Evolutionary conservation across 1,139 yeast genomes (phyloP).

Genomic region (Taphrina communis): DNA sequence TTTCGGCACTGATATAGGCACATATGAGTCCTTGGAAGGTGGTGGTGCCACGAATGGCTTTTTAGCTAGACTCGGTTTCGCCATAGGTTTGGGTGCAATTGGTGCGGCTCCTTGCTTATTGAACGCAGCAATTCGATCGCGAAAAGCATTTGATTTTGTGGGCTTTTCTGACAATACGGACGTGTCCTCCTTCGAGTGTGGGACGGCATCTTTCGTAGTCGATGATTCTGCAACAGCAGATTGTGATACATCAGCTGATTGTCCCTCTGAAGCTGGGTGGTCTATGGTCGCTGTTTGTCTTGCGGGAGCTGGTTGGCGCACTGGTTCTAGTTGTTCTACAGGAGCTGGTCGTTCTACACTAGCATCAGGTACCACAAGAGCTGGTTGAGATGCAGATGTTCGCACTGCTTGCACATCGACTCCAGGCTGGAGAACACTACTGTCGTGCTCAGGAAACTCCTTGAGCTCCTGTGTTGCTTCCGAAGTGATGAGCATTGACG

Average conservation of each 20-base stretch:
- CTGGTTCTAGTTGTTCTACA: background rate
- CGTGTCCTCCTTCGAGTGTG: too few species aligned
- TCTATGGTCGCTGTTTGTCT: background rate
- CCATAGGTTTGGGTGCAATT: slow-evolving; percentile 51
- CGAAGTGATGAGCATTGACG: background rate
- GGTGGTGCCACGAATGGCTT: slow-evolving; percentile 55
- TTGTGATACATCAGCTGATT: background rate
- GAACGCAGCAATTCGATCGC: slow-evolving; percentile 57
- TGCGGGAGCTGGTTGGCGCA: background rate
- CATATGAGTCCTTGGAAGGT: slow-evolving; percentile 51
- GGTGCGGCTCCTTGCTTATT: slow-evolving; percentile 55
- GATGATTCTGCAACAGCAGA: background rate
- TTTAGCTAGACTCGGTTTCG: slow-evolving; percentile 53
- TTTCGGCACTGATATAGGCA: slow-evolving; percentile 11
- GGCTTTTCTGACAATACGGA: slow-evolving; percentile 26
- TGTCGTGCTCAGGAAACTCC: too few species aligned
- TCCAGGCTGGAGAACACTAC: too few species aligned
- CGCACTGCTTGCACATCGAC: too few species aligned
- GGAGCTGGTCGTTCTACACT: background rate
- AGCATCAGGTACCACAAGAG: background rate
- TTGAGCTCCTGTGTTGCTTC: background rate
- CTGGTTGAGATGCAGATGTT: background rate
- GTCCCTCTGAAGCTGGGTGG: background rate
- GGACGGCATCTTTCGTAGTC: too few species aligned
- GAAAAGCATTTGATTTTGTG: slow-evolving; percentile 48